Evolutionary conservation across 495 filamentous ascomycete species (phyloP), one percentile per base, ranked within the genome.

Genomic region (Ramalina intermedia): DNA sequence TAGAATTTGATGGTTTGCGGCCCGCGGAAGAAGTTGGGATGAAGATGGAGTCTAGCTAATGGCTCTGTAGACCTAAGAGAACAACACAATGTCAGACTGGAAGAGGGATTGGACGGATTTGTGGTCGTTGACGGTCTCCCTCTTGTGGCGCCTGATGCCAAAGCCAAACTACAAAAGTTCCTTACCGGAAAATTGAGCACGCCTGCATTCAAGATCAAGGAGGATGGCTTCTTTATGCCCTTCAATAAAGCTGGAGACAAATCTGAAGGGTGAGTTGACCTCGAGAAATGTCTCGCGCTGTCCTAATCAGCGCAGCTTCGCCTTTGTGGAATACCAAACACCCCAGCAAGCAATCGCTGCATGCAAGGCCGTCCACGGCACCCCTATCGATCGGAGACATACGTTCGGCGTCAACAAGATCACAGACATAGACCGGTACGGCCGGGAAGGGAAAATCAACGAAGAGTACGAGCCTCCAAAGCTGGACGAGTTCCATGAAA

Each of bases 301-400:
- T 23, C 46, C 35, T 43, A 46, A 42, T 42, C 36, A 41, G 45
- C 39, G 40, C 58, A 91, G 87, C 52, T 93, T 82, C 59, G 90
- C 90, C 53, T 96, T 98, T 62, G 87, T 96, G 46, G 91, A 98
- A 66, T 98, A 87, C 65, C 79, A 89, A 41, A 87, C 86, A n/a
- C 72, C 89, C 43, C 87, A 85, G 60, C 87, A 96, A 67, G 91
- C 91, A 14, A 71, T 84, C 33, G 83, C 83, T 37, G 91, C 90
- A 44, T 82, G 87, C 56, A 87, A 94, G 64, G 73, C 80, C 52
- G 80, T 98, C 48, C 80, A 96, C 60, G 76, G 75, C 52, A 76
- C 82, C 16, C 74, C 88, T 21, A 80, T 96, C 59, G 91, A 98
- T 70, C 95, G 86, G 73, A 95, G 78, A 69, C 87, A 98, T 73